Evolutionary conservation across 345 rosid genomes (phyloP), one percentile per base, ranked within the genome.

Genomic region (Arabidopsis suecica): DNA sequence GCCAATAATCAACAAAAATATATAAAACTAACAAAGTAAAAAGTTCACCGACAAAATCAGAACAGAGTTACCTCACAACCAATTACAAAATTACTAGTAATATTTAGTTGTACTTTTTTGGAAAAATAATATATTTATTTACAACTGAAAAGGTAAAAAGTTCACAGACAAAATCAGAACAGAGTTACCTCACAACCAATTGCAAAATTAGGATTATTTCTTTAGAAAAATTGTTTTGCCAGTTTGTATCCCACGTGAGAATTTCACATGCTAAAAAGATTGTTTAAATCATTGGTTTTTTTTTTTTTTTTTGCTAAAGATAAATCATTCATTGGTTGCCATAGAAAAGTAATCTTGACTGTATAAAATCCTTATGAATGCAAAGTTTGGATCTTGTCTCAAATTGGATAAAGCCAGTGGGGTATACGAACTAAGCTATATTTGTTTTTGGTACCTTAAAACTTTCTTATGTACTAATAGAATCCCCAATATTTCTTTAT

Each of bases 241-340:
- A 45, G 22, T 45, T n/a, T 45, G 49, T 66, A 37, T 10, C 2
- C 63, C 77, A 71, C 77, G 73, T 78, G 72, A 57, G 55, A 38
- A 64, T 44, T 63, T 23, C 71, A 57, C 77, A 71, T 65, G 73
- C 36, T 51, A 59, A 10, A 72, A 54, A 60, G 32, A 49, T 44
- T 10, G 45, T 28, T 14, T 25, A 78, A 72, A 72, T 72, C 78
- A 72, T 78, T 23, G 25, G 25, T 20, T 20, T 20, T 23, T 23
- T 23, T 23, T 23, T 23, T 23, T 23, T 23, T 23, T 23, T 23
- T 23, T 23, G 25, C 25, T 23, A 23, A 23, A 23, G 25, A 23
- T 25, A 78, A 72, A 72, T 72, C 78, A 72, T 78, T 23, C 25
- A 23, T 23, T 69, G 80, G 71, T 76, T 45, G n/a, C 71, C 80